These are phyloP conservation scores for Colletotrichum higginsianum DNA, from an alignment of 2,329 filamentous ascomycete genomes.

Conservation along the genomic window DNA sequence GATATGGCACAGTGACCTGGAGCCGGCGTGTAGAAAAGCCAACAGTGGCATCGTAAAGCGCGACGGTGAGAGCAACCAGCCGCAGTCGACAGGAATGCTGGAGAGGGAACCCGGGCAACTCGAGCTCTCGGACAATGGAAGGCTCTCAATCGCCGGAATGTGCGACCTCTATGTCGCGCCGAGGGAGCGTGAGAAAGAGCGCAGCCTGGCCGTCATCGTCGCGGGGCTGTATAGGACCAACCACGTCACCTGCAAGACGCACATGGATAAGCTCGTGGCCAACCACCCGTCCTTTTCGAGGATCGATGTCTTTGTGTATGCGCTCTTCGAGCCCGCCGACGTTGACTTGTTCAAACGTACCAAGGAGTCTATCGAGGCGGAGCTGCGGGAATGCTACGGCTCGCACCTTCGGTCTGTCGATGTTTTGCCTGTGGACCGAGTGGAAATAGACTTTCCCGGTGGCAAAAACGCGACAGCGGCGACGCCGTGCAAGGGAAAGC, in stretches of 20 bases:
- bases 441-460: slow-evolving; percentile 37
- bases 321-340: slow-evolving; percentile 36
- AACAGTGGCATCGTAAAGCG: neutral
- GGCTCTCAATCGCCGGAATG: slow-evolving; percentile 31
- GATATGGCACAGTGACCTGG: slow-evolving; percentile 43
- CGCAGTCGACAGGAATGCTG: neutral
- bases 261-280: slow-evolving; percentile 30
- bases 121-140: slow-evolving; percentile 39
- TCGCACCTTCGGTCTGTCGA: slow-evolving; percentile 28
- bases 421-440: neutral
- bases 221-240: slow-evolving; percentile 41
- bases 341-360: slow-evolving; percentile 8
- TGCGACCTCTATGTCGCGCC: slow-evolving; percentile 40
- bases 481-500: slow-evolving; percentile 26
- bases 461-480: slow-evolving; percentile 19
- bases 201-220: slow-evolving; percentile 40
- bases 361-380: slow-evolving; percentile 27
- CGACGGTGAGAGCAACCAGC: neutral
- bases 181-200: slow-evolving; percentile 27
- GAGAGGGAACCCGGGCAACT: slow-evolving; percentile 21
- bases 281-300: slow-evolving; percentile 26
- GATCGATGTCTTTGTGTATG: slow-evolving; percentile 41
- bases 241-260: slow-evolving; percentile 25
- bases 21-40: slow-evolving; percentile 14
- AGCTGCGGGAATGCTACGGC: slow-evolving; percentile 40